Conservation (phyloP, 768 basidiomycete species). For the Podaxis sp. region DNA sequence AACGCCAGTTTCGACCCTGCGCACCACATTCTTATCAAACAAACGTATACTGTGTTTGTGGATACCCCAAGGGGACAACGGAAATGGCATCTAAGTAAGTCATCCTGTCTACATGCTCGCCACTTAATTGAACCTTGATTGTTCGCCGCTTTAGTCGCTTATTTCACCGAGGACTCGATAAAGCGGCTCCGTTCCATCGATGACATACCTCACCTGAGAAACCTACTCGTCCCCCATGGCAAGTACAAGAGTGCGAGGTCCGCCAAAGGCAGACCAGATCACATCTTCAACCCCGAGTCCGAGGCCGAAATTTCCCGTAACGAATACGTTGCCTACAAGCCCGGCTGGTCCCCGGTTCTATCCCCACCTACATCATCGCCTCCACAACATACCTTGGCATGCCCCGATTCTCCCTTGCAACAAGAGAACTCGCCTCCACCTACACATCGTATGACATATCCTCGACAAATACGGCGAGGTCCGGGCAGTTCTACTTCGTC, state of each 20-base stretch:
- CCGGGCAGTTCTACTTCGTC: slow-evolving; percentile 30
- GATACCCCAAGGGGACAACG: slow-evolving; percentile 64
- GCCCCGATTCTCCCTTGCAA: slow-evolving; percentile 19
- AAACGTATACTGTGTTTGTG: slow-evolving; percentile 80
- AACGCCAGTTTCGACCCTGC: slow-evolving; percentile 33
- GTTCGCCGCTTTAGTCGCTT: slow-evolving; percentile 55
- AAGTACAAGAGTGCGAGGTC: slow-evolving; percentile 73
- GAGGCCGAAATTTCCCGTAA: slow-evolving; percentile 39
- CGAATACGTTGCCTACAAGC: slow-evolving; percentile 47
- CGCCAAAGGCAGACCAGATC: slow-evolving; percentile 55
- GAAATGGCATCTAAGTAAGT: slow-evolving; percentile 82
- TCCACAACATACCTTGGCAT: slow-evolving; percentile 19
- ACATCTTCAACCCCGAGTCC: slow-evolving; percentile 46
- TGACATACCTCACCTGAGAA: slow-evolving; percentile 52
- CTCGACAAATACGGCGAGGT: slow-evolving; percentile 23
- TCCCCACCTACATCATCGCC: slow-evolving; percentile 22
- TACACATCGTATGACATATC: slow-evolving; percentile 9
- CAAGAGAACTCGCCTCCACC: slow-evolving; percentile 16
- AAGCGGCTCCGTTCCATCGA: slow-evolving; percentile 61
- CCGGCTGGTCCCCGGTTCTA: slow-evolving; percentile 22
- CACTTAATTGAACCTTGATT: slow-evolving; percentile 2
- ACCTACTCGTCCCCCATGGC: slow-evolving; percentile 59
- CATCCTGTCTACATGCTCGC: slow-evolving; percentile 21
- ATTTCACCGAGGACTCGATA: slow-evolving; percentile 73
- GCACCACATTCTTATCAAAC: slow-evolving; percentile 61